Evolutionary conservation across 2,329 filamentous ascomycete genomes (phyloP), one percentile per base, ranked within the genome.

Genomic region (Stachybotrys elegans): DNA sequence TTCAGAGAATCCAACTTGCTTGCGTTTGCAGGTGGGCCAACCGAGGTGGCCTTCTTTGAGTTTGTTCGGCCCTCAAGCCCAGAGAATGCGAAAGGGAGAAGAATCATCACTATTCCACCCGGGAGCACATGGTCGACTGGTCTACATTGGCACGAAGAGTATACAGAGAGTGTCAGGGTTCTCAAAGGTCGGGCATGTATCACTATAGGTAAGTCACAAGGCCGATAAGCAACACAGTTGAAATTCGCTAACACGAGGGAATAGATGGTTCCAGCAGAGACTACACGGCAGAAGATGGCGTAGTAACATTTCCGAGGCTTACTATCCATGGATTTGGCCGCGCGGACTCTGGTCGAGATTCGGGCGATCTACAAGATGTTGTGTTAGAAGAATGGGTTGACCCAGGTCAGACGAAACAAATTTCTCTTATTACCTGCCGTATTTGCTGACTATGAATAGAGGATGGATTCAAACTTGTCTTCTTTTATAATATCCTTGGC

Each of bases 331-430:
- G 37, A 20, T 40, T 40, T 23, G 37, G 37, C 11, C 37, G 37
- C 20, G 37, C 37, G 22, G 37, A 40, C 22, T 12, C 9, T 21
- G 21, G 37, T 23, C 25, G n/a, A 29, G 20, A 40, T 17, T 40
- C 37, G 21, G 21, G 9, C 16, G 37, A 40, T 20, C 13, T 20
- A 9, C 13, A 40, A 22, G 37, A 40, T 40, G 20, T 20, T 17
- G 21, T 40, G 13, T 40, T 40, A 17, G 37, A 40, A 17, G 37
- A 40, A 40, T 40, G 37, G 37, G 37, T 40, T 12, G 37, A 40
- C 11, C 37, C 37, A 40, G 37, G 37, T 40, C 7, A 9, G 37
- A 20, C 22, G 20, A 17, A 12, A 29, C 8, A n/a, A 9, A 29
- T 29, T 29, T 8, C 8, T 8, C n/a, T 9, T 8, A 29, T 29